These are phyloP conservation scores for Ogataea nonfermentans DNA, from an alignment of 805 yeast species.

Conservation along the genomic window DNA sequence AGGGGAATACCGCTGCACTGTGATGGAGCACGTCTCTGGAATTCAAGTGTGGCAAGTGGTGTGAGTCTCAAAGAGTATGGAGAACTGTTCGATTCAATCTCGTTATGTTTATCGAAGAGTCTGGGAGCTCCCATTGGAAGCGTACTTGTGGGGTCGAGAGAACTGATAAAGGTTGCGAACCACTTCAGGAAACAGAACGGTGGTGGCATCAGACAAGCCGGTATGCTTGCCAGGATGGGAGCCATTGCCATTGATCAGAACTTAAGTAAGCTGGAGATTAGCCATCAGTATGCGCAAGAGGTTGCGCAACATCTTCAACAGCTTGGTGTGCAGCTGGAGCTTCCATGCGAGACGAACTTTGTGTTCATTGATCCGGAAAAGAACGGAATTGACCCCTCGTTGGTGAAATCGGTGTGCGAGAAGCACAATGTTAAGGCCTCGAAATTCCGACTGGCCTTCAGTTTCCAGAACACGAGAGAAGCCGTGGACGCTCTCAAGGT, in stretches of 20 bases:
- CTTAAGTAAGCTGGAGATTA: slow-evolving; percentile 50
- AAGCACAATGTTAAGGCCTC: slow-evolving; percentile 61
- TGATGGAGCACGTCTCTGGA: slow-evolving; percentile 96
- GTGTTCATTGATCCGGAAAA: slow-evolving; percentile 64
- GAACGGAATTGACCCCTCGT: slow-evolving; percentile 53
- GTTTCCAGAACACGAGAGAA: slow-evolving; percentile 58
- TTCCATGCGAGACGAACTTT: slow-evolving; percentile 84
- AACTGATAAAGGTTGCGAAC: slow-evolving; percentile 64
- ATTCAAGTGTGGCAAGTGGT: slow-evolving; percentile 77
- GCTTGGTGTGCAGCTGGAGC: slow-evolving; percentile 55
- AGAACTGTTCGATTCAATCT: slow-evolving; percentile 78
- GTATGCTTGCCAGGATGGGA: slow-evolving; percentile 80
- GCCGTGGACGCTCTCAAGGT: slow-evolving; percentile 56
- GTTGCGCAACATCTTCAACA: slow-evolving; percentile 50
- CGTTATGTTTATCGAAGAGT: slow-evolving; percentile 84
- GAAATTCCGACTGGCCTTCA: slow-evolving; percentile 82
- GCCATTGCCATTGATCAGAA: slow-evolving; percentile 72
- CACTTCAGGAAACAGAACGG: slow-evolving; percentile 91
- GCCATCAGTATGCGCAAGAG: slow-evolving; percentile 52
- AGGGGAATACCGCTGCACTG: slow-evolving; percentile 66
- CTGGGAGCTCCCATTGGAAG: slow-evolving; percentile 95
- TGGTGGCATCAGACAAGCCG: slow-evolving; percentile 90
- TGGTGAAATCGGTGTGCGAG: slow-evolving; percentile 38
- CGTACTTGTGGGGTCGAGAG: slow-evolving; percentile 65
- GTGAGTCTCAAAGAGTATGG: slow-evolving; percentile 69